Base-by-base conservation (phyloP, 179 eudicot genomes). In the Patellifolia procumbens region DNA sequence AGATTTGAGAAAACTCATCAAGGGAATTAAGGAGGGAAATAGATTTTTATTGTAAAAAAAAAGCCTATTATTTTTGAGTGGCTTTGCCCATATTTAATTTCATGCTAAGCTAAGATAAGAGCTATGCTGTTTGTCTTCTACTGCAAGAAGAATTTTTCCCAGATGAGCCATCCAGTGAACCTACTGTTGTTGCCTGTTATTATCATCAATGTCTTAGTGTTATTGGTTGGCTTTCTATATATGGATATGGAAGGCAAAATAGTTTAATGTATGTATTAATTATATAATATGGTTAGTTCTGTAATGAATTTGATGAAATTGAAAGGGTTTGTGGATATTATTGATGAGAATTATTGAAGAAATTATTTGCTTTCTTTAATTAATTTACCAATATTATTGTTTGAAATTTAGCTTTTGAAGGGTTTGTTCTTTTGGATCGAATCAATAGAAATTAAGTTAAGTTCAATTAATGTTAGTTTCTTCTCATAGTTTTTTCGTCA, bases 1-100 rank as follows among this genome's bases (percentile, higher is more conserved):
- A 29, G 39, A 28, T 2, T 29, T 15, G 67, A 13, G 67, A 15
- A 9, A 22, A 28, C 11, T 51, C 52, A 64, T 59, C 34, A 34
- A 62, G 24, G 11, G 51, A 42, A n/a, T n/a, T n/a, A n/a, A 32
- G 16, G 32, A 48, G 16, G 2, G 42, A 68, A 48, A 26, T 34
- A 28, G 39, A 5, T 12, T 12, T 28, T 29, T 28, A 7, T 17
- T n/a, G 28, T 68, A 2, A 2, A 4, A 9, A 42, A 22, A 42
- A 72, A 43, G 78, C 84, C 75, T 60, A 77, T 81, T 32, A 68
- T 73, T 81, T 81, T 73, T 65, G 80, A 77, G 72, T n/a, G 62
- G 80, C 62, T 35, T 75, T 72, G 61, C 26, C 48, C 63, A 70
- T 73, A 76, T 65, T 49, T 34, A 22, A 62, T 52, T 60, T 46